Base-by-base conservation (phyloP, 306 rosid genomes). In the Senna siamea region DNA sequence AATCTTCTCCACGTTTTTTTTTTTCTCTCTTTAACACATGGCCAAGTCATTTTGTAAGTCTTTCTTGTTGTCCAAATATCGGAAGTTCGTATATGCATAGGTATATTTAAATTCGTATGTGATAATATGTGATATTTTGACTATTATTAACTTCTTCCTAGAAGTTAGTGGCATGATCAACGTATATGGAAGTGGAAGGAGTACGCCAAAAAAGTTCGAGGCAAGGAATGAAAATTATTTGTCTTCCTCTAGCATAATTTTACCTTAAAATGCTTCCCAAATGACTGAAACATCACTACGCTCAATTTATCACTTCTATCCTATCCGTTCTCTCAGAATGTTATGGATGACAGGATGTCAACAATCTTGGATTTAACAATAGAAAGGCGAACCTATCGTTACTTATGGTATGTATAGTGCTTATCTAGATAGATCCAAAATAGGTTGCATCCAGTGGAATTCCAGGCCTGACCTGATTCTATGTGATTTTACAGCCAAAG, bases 361-460 rank as follows among this genome's bases (percentile, higher is more conserved):
- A 14, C 23, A 59, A 59, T 60, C 15, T 18, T 11, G 18, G 10
- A 38, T 18, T 19, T 19, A 18, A 62, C 18, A 37, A 7, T 0
- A 23, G 17, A 62, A 19, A 11, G 1, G 51, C 18, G 68, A 17
- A 17, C 18, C 15, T 9, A 8, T 34, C 4, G 47, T 18, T 28
- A 38, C 4, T 55, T 26, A 26, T 41, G 20, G 11, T 9, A 23
- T 35, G 11, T 32, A 59, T 50, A 50, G 43, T 61, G 56, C 61
- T 26, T 26, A 26, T 47, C 57, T 57, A 51, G 59, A 59, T 66
- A 58, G 79, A 70, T 79, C 59, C 26, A 26, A 56, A 48, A 38
- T 62, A 47, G 62, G 75, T 74, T 6, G 62, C 37, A 74, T 48
- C 46, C 58, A 23, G 68, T 62, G 40, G 26, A 58, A 69, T 69